A percentile compares a stretch with the other conserved stretches of the same genome.
phyloP scores from a whole-genome alignment of 176 grass and related monocot genomes.

The Triticum timopheevii region DNA sequence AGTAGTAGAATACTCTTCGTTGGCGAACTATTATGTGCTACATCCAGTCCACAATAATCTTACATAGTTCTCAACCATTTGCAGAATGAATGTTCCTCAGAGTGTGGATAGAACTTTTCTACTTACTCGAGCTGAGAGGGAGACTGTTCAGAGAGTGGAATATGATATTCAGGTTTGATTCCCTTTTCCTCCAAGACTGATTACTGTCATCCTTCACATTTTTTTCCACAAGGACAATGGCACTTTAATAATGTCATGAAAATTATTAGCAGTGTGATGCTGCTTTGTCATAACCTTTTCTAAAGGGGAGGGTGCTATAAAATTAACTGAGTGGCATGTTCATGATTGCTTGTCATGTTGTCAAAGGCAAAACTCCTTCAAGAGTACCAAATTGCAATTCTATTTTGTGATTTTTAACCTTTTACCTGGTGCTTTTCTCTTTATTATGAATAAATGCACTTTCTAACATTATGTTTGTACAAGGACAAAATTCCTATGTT shows the following conservation, averaged over 20 bases:
- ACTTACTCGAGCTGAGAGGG: constrained; percentile 41
- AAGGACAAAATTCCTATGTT: background rate
- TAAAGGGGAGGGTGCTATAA: background rate
- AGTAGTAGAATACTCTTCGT: background rate
- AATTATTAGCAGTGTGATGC: background rate
- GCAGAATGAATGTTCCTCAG: constrained; percentile 38
- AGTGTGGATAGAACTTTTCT: constrained; percentile 51
- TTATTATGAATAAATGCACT: background rate
- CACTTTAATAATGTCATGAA: background rate
- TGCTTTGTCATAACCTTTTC: background rate
- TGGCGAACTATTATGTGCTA: background rate
- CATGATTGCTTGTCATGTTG: background rate
- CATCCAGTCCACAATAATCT: background rate
- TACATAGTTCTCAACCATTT: constrained; percentile 12
- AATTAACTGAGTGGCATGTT: background rate
- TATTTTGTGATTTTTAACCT: background rate
- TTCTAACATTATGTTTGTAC: background rate
- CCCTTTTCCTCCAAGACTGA: background rate
- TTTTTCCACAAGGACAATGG: background rate
- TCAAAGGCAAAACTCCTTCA: background rate
- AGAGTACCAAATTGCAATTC: background rate
- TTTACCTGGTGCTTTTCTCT: background rate
- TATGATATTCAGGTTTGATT: constrained; percentile 62
- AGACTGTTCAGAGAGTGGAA: constrained; percentile 41
- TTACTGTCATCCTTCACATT: background rate